Conservation (phyloP, 1,284 basidiomycete species). For the Ustilago hordei region DNA sequence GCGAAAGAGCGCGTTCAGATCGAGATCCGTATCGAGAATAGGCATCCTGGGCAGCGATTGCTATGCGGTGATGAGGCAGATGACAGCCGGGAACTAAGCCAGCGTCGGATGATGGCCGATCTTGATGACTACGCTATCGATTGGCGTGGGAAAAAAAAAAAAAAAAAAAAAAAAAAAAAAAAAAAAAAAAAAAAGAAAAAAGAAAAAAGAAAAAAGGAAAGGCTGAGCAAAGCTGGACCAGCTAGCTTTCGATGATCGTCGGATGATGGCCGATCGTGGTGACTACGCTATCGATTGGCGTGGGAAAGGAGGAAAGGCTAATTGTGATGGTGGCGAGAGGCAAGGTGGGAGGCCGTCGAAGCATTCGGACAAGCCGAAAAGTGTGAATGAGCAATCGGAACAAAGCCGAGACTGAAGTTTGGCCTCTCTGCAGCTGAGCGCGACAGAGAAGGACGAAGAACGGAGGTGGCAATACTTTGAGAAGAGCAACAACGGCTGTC, state of each 20-base stretch:
- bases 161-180: too few relatives aligned
- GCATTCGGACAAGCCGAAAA: neutral
- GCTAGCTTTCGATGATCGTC: neutral
- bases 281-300: neutral
- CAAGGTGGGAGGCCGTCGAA: neutral
- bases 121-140: neutral
- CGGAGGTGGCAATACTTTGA: neutral
- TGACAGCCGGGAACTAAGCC: neutral
- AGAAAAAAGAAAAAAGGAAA: neutral
- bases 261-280: neutral
- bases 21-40: constrained; percentile 48
- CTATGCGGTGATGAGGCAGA: neutral
- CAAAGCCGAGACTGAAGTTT: neutral
- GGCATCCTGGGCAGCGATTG: constrained; percentile 20
- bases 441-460: constrained; percentile 17
- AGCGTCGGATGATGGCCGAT: neutral
- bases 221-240: too few relatives aligned
- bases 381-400: constrained; percentile 1
- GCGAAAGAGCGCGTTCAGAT: constrained; percentile 55
- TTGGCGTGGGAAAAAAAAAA: neutral
- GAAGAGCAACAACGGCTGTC: too few relatives aligned
- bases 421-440: neutral
- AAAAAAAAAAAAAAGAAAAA: too few relatives aligned
- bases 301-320: neutral
- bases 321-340: neutral